These are phyloP conservation scores for Grosmannia huntii DNA, from an alignment of 2,329 filamentous ascomycete genomes.

Conservation along the genomic window DNA sequence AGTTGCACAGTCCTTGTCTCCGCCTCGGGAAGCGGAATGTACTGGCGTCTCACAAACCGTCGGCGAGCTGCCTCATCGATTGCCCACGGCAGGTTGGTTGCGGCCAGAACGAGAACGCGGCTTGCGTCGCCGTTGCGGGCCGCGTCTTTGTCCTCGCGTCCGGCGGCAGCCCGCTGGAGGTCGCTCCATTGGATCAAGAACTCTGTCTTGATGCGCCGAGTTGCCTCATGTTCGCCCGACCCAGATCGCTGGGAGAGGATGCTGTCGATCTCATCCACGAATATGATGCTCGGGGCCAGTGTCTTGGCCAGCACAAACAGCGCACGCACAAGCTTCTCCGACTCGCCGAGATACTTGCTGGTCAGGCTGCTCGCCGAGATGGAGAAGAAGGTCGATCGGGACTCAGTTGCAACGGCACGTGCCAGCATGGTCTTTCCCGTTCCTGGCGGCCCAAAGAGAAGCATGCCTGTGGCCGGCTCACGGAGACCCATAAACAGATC, in stretches of 20 bases:
- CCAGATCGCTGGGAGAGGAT: conserved; percentile 74
- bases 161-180: conserved; percentile 74
- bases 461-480: conserved; percentile 87
- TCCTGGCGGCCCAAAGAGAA: conserved; percentile 92
- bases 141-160: conserved; percentile 54
- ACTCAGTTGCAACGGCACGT: conserved; percentile 87
- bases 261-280: conserved; percentile 96
- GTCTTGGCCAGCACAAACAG: conserved; percentile 82
- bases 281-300: conserved; percentile 90
- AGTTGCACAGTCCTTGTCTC: conserved; percentile 71
- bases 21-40: conserved; percentile 84
- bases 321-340: conserved; percentile 88
- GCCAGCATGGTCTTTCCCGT: conserved; percentile 98
- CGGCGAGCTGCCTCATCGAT: conserved; percentile 91
- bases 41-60: conserved; percentile 84
- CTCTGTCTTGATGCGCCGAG: conserved; percentile 88
- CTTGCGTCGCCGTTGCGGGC: conserved; percentile 78
- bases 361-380: conserved; percentile 91
- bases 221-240: conserved; percentile 82
- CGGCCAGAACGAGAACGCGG: conserved; percentile 82
- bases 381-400: conserved; percentile 88
- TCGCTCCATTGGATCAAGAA: conserved; percentile 98
- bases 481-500: conserved; percentile 93
- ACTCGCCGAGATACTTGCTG: conserved; percentile 91
- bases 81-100: conserved; percentile 93